A percentile compares a stretch with the other conserved stretches of the same genome.
Conservation (phyloP, 2,329 filamentous ascomycete species). For the Diplocarpon mali region DNA sequence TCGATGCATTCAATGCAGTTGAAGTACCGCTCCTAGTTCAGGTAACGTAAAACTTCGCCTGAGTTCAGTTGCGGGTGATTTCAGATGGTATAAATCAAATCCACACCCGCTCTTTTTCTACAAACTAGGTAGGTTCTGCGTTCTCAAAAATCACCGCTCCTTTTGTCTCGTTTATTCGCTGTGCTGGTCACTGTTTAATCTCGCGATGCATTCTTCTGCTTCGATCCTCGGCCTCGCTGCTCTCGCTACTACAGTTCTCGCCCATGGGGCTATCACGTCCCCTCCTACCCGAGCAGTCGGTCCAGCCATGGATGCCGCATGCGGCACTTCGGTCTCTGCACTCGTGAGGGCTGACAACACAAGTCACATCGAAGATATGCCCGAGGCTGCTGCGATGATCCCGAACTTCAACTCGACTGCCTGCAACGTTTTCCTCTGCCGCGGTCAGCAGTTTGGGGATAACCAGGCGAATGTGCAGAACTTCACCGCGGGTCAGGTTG, state of each 20-base stretch:
- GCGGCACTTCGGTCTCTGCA: slow-evolving; percentile 32
- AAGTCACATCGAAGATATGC: slow-evolving; percentile 26
- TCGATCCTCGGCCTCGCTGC: slow-evolving; percentile 1
- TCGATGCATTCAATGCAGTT: not conserved
- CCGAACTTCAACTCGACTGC: slow-evolving; percentile 12
- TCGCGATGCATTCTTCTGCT: slow-evolving; percentile 1
- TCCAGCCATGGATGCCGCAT: slow-evolving; percentile 32
- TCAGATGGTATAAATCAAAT: slow-evolving; percentile 1
- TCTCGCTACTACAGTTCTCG: slow-evolving; percentile 26
- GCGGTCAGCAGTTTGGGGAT: slow-evolving; percentile 34
- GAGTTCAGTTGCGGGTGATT: not conserved
- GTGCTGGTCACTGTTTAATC: slow-evolving; percentile 16
- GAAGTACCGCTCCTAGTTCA: not conserved
- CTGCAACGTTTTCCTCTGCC: slow-evolving; percentile 37
- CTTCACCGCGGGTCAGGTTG: slow-evolving; percentile 33
- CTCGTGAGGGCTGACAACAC: slow-evolving; percentile 16
- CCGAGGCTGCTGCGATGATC: slow-evolving; percentile 28
- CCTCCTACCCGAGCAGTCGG: slow-evolving; percentile 32
- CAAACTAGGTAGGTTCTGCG: not conserved
- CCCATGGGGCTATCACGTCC: slow-evolving; percentile 34
- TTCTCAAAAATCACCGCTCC: not conserved
- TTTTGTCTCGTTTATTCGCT: slow-evolving; percentile 5
- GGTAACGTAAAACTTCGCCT: not conserved
- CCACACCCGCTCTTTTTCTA: not conserved
- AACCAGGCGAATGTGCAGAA: slow-evolving; percentile 34